These are phyloP conservation scores for Alternaria burnsii DNA, from an alignment of 2,329 filamentous ascomycete genomes.

Conservation along the genomic window DNA sequence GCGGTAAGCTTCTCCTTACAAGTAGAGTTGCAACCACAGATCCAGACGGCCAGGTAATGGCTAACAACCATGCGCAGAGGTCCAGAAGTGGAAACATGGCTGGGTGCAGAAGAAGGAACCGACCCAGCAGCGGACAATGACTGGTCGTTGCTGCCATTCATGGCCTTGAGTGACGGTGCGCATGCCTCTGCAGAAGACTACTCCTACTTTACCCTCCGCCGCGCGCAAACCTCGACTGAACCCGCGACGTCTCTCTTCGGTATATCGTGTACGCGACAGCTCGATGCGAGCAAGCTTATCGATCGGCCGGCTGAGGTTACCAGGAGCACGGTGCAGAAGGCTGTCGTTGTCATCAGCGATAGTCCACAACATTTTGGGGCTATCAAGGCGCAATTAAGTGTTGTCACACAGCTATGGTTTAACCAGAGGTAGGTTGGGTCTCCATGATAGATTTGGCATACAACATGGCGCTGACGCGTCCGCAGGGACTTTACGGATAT, in stretches of 20 bases:
- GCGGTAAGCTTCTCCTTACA: conserved; percentile 42
- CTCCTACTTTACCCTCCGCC: conserved; percentile 93
- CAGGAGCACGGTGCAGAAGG: conserved; percentile 97
- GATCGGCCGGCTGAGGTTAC: conserved; percentile 88
- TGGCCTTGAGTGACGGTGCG: conserved; percentile 94
- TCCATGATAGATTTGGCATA: background rate
- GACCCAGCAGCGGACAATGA: conserved; percentile 86
- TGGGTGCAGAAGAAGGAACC: conserved; percentile 75
- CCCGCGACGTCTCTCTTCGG: conserved; percentile 88
- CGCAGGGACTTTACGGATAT: conserved; percentile 82
- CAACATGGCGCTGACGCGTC: conserved; percentile 18
- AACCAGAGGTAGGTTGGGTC: conserved; percentile 71
- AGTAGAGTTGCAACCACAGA: background rate
- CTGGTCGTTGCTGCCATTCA: conserved; percentile 92
- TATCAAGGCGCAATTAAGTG: conserved; percentile 84
- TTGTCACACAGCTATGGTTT: conserved; percentile 97
- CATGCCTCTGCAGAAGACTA: conserved; percentile 95
- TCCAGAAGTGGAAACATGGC: conserved; percentile 93
- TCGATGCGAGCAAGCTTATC: conserved; percentile 80
- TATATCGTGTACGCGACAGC: conserved; percentile 92
- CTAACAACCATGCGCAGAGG: conserved; percentile 61
- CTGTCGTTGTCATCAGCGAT: conserved; percentile 93
- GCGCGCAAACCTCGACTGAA: conserved; percentile 54
- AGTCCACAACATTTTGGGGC: conserved; percentile 90
- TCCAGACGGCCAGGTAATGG: background rate